phyloP scores from a whole-genome alignment of 345 rosid genomes.

The Citrus mangshanensis region DNA sequence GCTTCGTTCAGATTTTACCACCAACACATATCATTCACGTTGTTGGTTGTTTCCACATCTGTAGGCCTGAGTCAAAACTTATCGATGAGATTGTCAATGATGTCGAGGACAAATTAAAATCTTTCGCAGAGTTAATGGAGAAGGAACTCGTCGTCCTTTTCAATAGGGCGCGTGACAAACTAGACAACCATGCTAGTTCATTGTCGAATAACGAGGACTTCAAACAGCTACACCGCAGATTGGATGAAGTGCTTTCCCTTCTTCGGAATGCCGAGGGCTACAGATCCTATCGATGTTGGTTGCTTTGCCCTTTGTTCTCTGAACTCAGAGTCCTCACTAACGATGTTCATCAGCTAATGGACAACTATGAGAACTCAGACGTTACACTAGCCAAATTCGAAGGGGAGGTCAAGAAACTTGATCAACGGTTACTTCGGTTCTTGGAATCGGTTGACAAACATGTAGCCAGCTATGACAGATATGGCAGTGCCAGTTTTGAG shows the following conservation, averaged over 20 bases:
- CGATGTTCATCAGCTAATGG: background rate
- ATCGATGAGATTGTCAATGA: background rate
- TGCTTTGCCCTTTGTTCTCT: background rate
- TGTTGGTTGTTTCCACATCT: too few relatives aligned
- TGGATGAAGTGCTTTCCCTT: background rate
- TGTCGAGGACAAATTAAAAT: background rate
- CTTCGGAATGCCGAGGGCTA: background rate
- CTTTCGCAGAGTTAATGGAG: background rate
- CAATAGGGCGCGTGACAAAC: background rate
- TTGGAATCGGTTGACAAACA: background rate
- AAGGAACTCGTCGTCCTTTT: background rate
- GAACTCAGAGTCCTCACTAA: background rate
- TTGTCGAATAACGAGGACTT: background rate
- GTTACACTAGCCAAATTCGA: too few relatives aligned
- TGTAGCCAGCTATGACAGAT: background rate
- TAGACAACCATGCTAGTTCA: background rate
- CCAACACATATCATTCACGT: too few relatives aligned
- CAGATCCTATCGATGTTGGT: background rate
- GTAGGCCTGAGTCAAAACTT: background rate
- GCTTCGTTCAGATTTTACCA: too few relatives aligned
- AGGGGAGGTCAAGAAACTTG: background rate
- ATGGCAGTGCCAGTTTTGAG: background rate
- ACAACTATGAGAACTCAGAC: background rate
- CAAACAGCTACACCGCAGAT: background rate
- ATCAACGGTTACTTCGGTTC: background rate